Evolutionary conservation across 768 basidiomycete species (phyloP), one percentile per base, ranked within the genome.

Genomic region (Kwoniella sp.): DNA sequence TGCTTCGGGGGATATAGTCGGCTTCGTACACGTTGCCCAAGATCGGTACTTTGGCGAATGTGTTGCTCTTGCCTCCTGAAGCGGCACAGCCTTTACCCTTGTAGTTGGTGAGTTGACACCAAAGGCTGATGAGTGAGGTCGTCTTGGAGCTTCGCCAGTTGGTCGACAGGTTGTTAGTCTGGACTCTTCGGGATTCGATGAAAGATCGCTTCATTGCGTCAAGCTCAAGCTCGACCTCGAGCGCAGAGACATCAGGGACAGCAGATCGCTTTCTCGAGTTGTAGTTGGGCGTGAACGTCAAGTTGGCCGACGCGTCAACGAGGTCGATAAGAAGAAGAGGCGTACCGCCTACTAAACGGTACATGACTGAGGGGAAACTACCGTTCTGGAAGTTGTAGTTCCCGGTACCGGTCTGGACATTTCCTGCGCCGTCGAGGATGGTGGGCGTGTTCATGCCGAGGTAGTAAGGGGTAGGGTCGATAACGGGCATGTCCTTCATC

Each of bases 21-120:
- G 81, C 69, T 60, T 85, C 83, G 30, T 79, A 80, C 4, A 88
- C 68, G 19, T 83, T 77, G 15, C 87, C 87, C 21, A 87, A 21
- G 37, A 83, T 83, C 73, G 73, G 85, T 81, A 54, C 83, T 71
- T 68, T 68, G 37, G 61, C 57, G 58, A 72, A 80, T 6, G 71
- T 70, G 47, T 69, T 72, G 24, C 56, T 51, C 33, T 60, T 49
- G 44, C 56, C 52, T 22, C 25, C 15, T 2, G 37, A 30, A 2
- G 53, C 47, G 1, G 62, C 27, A 47, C 73, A 70, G 29, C 68
- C 68, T 46, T 46, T 44, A 10, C 62, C 66, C 55, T 65, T 64
- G 56, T 64, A 65, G 15, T 67, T 58, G 24, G 72, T 73, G 26
- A 70, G 13, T 46, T 63, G 48, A 55, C 72, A 73, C 46, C 61